phyloP scores from a whole-genome alignment of 768 basidiomycete species.

The Leucosporidium creatinivorum region DNA sequence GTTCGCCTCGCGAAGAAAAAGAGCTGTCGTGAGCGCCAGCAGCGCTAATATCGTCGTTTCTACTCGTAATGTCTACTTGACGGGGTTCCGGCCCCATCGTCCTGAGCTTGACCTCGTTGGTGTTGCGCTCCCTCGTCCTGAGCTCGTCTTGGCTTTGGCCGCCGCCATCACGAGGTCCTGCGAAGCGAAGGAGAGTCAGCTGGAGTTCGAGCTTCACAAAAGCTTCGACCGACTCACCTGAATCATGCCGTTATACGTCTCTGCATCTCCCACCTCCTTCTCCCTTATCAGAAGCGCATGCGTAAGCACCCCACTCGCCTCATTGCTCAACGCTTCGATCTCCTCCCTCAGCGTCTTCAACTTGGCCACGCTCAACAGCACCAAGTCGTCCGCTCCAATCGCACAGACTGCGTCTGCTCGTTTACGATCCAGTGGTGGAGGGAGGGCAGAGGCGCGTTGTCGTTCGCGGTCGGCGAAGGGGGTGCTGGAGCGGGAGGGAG shows the following conservation, averaged over 20 bases:
- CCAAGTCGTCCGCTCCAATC: slow-evolving; percentile 20
- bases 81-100: no score
- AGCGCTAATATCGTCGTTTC: no score
- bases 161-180: slow-evolving; percentile 31
- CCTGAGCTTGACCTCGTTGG: no score
- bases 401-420: slow-evolving; percentile 12
- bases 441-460: not conserved
- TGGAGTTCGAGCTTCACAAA: no score
- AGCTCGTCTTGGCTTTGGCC: slow-evolving; percentile 28
- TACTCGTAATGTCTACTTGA: no score
- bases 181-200: not conserved
- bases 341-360: slow-evolving; percentile 11
- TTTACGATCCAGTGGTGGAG: slow-evolving; percentile 16
- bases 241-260: slow-evolving; percentile 34
- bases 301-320: slow-evolving; percentile 28
- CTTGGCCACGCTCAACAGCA: slow-evolving; percentile 10
- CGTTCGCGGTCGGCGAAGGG: slow-evolving; percentile 2
- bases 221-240: slow-evolving; percentile 9
- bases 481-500: slow-evolving; percentile 7
- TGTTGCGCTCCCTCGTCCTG: not conserved
- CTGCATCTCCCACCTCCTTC: slow-evolving; percentile 30
- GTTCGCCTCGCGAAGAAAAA: no score
- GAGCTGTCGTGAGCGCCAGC: no score
- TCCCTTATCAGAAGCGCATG: slow-evolving; percentile 30
- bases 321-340: slow-evolving; percentile 24